These are phyloP conservation scores for Malania oleifera DNA, from an alignment of 164 flowering plant genomes.

Conservation along the genomic window DNA sequence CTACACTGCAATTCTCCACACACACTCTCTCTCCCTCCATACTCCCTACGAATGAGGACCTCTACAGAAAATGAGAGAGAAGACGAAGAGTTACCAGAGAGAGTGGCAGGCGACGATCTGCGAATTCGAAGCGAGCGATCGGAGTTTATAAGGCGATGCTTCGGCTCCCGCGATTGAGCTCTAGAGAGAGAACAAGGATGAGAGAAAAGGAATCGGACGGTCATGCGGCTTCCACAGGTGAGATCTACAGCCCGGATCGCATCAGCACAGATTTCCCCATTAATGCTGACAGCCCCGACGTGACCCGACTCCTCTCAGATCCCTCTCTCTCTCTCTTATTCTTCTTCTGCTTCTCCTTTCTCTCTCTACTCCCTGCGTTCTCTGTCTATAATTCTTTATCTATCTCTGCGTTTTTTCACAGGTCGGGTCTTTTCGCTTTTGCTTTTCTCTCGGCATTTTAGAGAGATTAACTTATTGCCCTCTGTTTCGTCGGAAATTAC, in stretches of 20 bases:
- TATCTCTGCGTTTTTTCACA: conserved; percentile 4
- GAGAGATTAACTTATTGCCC: no score
- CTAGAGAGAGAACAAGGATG: not conserved
- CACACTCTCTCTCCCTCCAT: not conserved
- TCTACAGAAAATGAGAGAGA: not conserved
- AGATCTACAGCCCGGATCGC: conserved; percentile 19
- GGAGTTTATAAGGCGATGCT: not conserved
- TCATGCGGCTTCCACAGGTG: not conserved
- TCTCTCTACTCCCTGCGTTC: conserved; percentile 9
- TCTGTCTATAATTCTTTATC: not conserved
- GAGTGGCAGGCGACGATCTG: not conserved
- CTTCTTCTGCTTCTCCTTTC: conserved; percentile 7
- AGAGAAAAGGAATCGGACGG: conserved; percentile 14
- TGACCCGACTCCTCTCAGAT: conserved; percentile 7
- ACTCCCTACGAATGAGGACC: not conserved
- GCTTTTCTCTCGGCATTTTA: conserved; percentile 6
- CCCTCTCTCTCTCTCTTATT: conserved; percentile 3
- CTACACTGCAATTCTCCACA: not conserved
- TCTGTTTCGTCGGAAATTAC: no score
- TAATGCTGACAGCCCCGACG: conserved; percentile 13
- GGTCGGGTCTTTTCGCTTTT: conserved; percentile 17
- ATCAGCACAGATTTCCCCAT: conserved; percentile 2
- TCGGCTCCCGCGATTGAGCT: not conserved
- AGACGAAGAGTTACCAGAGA: conserved; percentile 16
- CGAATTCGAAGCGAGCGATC: conserved; percentile 10